Conservation (phyloP, 129 eudicot genomes). For the Flaveria bidentis region DNA sequence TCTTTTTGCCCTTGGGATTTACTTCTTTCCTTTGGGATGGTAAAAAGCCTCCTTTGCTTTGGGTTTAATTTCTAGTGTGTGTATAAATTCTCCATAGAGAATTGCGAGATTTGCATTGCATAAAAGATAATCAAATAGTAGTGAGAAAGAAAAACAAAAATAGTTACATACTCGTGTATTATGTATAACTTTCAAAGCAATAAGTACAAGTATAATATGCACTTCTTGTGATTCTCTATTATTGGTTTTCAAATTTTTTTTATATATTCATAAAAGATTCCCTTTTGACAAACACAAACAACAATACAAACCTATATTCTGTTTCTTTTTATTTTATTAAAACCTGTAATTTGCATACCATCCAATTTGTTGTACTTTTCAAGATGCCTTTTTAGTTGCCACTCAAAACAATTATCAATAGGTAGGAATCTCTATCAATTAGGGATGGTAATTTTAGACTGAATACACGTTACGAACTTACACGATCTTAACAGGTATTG, state of each 20-base stretch:
- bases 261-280: neutral
- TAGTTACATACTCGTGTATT: no score
- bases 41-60: constrained; percentile 6
- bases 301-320: neutral
- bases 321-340: constrained; percentile 11
- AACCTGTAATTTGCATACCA: constrained; percentile 25
- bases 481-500: no score
- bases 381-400: constrained; percentile 37
- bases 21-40: constrained; percentile 26
- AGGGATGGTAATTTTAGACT: no score
- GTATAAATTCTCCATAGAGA: no score
- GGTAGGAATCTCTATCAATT: constrained; percentile 17
- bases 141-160: no score
- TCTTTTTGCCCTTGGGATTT: constrained; percentile 29
- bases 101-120: no score
- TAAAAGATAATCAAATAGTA: no score
- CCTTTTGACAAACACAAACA: constrained; percentile 29
- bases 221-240: neutral
- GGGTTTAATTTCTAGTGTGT: constrained; percentile 4
- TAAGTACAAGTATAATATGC: no score
- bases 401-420: constrained; percentile 11
- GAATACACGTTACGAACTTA: no score
- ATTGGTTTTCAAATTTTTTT: no score
- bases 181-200: no score
- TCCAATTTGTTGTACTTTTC: constrained; percentile 37